Base-by-base conservation (phyloP, 306 rosid species). In the Morella rubra region DNA sequence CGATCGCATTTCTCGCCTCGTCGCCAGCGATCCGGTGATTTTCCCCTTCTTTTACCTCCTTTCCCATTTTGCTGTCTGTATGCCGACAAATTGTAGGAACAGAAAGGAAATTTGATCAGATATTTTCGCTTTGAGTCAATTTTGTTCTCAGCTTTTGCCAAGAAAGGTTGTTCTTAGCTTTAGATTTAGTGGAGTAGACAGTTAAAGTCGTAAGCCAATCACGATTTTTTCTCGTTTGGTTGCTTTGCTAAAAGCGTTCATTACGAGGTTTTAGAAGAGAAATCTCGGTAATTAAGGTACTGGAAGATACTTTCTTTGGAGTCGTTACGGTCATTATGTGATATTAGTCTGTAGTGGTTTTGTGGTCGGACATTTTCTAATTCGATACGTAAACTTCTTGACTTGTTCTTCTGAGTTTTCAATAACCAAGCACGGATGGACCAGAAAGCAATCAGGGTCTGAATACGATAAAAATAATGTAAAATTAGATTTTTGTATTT, bases 1-100 rank as follows among this genome's bases (percentile, higher is more conserved):
- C 72, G 97, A 95, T 74, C 84, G 97, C 51, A 95, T 95, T 68
- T 66, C 96, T 84, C 91, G 89, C 72, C 87, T 91, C 24, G 97
- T 95, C 61, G 97, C 99, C 64, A 81, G 85, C 75, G 98, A 94
- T 84, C 98, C 97, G 85, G 98, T 94, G 8, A 80, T 49, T 61
- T 44, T 19, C 40, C 41, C 42, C 22, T 70, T n/a, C 67, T 10
- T 18, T 55, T 79, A 37, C 0, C 62, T 7, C 24, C 69, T 1
- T 18, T 45, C 66, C 56, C 44, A 42, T 52, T 73, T 73, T 50
- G 45, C 41, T 7, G 20, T 22, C 76, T 79, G 78, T 73, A 69
- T 79, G 16, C 44, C 16, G 47, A 45, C 24, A 69, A 80, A 75
- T 6, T 47, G 55, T 18, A n/a, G 45, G 22, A 42, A 41, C 20